A percentile compares a stretch with the other conserved stretches of the same genome.
Evolutionary conservation across 208 protist species (phyloP).

Genomic region (Lotmaria passim): DNA sequence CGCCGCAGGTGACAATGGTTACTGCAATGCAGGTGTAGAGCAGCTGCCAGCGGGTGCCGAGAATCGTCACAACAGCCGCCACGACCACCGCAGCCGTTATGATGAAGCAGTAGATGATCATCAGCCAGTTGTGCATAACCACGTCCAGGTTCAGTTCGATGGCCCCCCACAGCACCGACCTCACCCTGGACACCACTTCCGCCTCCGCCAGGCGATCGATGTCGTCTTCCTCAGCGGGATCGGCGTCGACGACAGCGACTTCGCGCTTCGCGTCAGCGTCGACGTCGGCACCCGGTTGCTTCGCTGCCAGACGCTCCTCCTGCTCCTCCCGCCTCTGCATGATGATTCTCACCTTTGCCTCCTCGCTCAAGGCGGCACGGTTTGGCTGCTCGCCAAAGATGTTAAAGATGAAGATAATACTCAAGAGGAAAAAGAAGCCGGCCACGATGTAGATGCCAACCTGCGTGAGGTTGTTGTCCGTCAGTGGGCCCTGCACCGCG

Average conservation of each 20-base stretch:
- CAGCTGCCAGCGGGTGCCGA: slow-evolving; percentile 35
- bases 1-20: slow-evolving; percentile 19
- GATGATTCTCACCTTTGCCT: slow-evolving; percentile 34
- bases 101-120: slow-evolving; percentile 40
- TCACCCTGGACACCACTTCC: too few relatives aligned
- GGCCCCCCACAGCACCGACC: too few relatives aligned
- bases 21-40: slow-evolving; percentile 38
- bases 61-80: slow-evolving; percentile 35
- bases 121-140: slow-evolving; percentile 32
- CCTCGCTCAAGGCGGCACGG: slow-evolving; percentile 40
- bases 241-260: not conserved
- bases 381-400: slow-evolving; percentile 64
- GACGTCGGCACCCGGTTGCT: not conserved
- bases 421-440: slow-evolving; percentile 44
- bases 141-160: slow-evolving; percentile 42
- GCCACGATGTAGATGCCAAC: slow-evolving; percentile 57
- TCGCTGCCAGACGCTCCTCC: not conserved
- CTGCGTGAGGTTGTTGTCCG: slow-evolving; percentile 44
- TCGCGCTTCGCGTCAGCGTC: not conserved
- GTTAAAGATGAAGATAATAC: slow-evolving; percentile 62
- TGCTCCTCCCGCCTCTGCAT: slow-evolving; percentile 24
- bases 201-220: slow-evolving; percentile 28
- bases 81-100: slow-evolving; percentile 40
- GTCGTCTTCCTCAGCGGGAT: slow-evolving; percentile 1
- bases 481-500: slow-evolving; percentile 54